These are phyloP conservation scores for Colletotrichum neosansevieriae DNA, from an alignment of 2,329 filamentous ascomycete species.

Conservation along the genomic window DNA sequence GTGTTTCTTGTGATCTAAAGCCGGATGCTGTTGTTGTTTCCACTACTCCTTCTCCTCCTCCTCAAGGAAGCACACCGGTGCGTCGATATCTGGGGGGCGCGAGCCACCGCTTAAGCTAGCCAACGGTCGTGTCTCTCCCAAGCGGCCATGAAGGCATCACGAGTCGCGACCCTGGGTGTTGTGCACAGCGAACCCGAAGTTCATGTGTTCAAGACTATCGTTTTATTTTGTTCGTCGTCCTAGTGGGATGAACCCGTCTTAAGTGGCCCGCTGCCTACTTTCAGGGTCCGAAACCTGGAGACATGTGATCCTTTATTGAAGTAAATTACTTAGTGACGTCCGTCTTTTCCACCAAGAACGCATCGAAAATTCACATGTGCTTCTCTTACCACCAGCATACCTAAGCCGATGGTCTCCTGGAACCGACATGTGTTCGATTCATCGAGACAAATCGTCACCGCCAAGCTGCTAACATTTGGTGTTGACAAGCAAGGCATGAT, in stretches of 20 bases:
- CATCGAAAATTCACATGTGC: no score
- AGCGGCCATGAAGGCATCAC: slow-evolving; percentile 23
- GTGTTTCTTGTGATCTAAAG: neutral
- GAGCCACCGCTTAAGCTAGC: neutral
- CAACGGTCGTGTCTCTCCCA: slow-evolving; percentile 1
- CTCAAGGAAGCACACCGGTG: neutral
- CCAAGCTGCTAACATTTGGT: no score
- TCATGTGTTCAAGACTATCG: slow-evolving; percentile 1
- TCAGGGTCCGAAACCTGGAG: neutral
- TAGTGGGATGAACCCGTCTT: neutral
- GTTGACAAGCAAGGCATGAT: no score
- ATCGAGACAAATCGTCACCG: no score
- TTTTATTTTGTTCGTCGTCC: neutral
- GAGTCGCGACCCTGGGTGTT: neutral
- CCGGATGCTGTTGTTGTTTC: no score
- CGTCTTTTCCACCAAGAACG: neutral
- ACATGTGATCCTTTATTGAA: neutral
- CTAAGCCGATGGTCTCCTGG: no score
- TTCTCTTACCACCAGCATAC: no score
- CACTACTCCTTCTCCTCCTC: neutral
- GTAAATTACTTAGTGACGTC: no score
- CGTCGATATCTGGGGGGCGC: neutral
- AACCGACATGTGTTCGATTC: no score
- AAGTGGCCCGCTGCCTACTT: neutral
- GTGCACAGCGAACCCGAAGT: neutral